Conservation (phyloP, 352 stramenopile genomes). For the Globisporangium paddicum region DNA sequence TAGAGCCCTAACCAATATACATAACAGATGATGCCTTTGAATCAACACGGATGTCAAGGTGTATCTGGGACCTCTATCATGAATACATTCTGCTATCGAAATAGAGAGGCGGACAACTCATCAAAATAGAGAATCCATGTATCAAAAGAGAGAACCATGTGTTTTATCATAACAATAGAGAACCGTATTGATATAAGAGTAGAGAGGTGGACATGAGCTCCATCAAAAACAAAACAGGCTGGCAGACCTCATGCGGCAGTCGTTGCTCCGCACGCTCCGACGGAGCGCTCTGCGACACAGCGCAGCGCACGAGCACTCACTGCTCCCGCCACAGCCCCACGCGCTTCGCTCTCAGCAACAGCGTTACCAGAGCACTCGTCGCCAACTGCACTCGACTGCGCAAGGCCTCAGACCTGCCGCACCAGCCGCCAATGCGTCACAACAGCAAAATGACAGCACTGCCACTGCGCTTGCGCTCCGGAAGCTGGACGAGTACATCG, state of each 20-base stretch:
- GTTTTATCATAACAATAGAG: no score
- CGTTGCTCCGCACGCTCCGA: slow-evolving; percentile 1
- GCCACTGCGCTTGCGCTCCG: slow-evolving; percentile 8
- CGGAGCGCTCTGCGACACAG: neutral
- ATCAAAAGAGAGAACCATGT: no score
- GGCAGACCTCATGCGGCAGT: neutral
- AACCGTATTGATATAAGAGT: no score
- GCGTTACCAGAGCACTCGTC: neutral
- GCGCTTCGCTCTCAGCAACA: neutral
- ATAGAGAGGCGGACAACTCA: no score
- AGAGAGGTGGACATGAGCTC: no score
- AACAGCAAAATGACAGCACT: neutral
- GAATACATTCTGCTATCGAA: no score
- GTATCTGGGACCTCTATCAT: no score
- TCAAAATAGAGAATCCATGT: no score
- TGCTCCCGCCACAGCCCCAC: neutral
- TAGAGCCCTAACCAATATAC: neutral
- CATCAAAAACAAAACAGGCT: neutral
- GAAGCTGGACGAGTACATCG: slow-evolving; percentile 35
- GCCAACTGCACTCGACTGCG: neutral
- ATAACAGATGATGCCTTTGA: neutral
- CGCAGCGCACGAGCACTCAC: neutral
- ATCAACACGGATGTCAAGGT: no score
- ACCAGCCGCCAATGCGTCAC: neutral
- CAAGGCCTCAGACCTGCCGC: neutral